These are phyloP conservation scores for Mollisia scopiformis DNA, from an alignment of 2,329 filamentous ascomycete genomes.

Conservation along the genomic window DNA sequence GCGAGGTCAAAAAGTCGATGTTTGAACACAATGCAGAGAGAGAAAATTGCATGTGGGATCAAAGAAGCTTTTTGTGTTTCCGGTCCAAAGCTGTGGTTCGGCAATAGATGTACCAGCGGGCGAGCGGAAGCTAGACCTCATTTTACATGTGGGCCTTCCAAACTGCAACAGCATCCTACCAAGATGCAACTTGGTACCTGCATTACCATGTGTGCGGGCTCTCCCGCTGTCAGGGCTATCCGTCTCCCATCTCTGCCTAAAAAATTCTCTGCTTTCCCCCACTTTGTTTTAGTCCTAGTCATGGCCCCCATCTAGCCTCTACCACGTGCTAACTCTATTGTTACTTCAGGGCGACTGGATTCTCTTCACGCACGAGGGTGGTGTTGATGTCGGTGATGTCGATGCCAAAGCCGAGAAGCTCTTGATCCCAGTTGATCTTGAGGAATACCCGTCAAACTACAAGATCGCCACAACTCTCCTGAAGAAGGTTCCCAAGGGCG, in stretches of 20 bases:
- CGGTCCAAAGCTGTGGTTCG: slow-evolving; percentile 18
- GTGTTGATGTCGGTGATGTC: slow-evolving; percentile 99
- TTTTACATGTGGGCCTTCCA: slow-evolving; percentile 26
- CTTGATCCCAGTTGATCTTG: slow-evolving; percentile 92
- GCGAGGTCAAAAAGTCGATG: background rate
- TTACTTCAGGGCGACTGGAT: slow-evolving; percentile 90
- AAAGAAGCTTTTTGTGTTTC: slow-evolving; percentile 27
- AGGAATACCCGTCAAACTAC: slow-evolving; percentile 93
- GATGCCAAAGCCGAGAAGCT: slow-evolving; percentile 99
- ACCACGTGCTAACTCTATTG: slow-evolving; percentile 29
- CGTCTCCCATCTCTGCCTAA: background rate
- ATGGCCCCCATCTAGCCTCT: slow-evolving; percentile 2
- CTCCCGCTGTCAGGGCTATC: slow-evolving; percentile 17
- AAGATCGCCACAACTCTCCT: slow-evolving; percentile 84
- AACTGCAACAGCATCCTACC: slow-evolving; percentile 21
- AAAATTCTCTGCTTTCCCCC: slow-evolving; percentile 11
- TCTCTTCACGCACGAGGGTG: slow-evolving; percentile 98
- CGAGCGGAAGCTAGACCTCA: slow-evolving; percentile 35
- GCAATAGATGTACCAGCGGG: slow-evolving; percentile 27
- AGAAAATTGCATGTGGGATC: slow-evolving; percentile 25
- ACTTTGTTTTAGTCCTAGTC: slow-evolving; percentile 18
- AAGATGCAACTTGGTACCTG: slow-evolving; percentile 25
- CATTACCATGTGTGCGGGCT: slow-evolving; percentile 22
- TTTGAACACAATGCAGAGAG: background rate
- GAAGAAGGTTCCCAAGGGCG: slow-evolving; percentile 90